Evolutionary conservation across 139 green algal species (phyloP), one percentile per base, ranked within the genome.

Genomic region (Tetradesmus lagerheimii): DNA sequence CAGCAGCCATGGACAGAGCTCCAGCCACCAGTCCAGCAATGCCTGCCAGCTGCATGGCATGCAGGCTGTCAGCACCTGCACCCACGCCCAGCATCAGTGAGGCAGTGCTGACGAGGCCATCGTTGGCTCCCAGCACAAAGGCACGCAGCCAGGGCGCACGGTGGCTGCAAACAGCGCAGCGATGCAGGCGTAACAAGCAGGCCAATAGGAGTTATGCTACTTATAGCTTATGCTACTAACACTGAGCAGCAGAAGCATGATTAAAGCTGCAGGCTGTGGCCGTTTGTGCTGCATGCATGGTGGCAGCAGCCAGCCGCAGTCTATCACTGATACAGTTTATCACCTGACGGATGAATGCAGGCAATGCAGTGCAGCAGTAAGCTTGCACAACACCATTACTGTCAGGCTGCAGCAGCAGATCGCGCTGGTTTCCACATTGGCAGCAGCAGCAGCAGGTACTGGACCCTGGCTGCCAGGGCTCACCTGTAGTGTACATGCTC

Each of bases 11-110:
- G 8, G 35, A 92, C 64, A 94, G 76, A 2, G 86, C 83, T 9
- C 91, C 91, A 39, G 67, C 81, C 27, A 97, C 94, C 34, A 97
- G 88, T n/a, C 93, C 94, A 1, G 95, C 94, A 29, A 95, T 29
- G 9, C 95, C 95, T 38, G 94, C 93, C 45, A 91, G 77, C 38
- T 85, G 80, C 82, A 87, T 76, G 50, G 86, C 86, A 20, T 25
- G 76, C 31, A 86, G 27, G 25, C 76, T 35, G 15, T 80, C 80
- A 62, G 64, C 80, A 41, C 71, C 82, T 18, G 66, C 83, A 25
- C 80, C 86, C 2, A 93, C 88, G 41, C 87, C 91, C 43, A 89
- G 71, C 84, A 92, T 90, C 29, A 92, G 80, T n/a, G 88, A 62
- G 4, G 66, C 81, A 15, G 80, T 80, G 20, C 89, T 94, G 2